A percentile compares a stretch with the other conserved stretches of the same genome.
These are phyloP conservation scores for Salix suchowensis DNA, from an alignment of 345 rosid species.

Conservation along the genomic window DNA sequence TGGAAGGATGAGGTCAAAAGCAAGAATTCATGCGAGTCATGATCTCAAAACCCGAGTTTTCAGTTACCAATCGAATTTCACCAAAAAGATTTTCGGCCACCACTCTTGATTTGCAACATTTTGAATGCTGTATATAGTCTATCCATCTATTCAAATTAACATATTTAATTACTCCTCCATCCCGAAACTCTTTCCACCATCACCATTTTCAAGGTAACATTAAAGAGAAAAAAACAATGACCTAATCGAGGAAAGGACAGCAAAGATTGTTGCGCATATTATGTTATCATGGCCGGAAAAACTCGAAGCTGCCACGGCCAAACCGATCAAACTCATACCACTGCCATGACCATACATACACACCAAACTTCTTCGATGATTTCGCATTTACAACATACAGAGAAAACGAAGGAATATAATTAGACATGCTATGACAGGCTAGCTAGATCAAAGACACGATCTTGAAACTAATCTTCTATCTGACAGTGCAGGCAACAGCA, in stretches of 20 bases:
- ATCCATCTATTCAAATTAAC: not conserved
- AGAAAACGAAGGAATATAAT: not conserved
- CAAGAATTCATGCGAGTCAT: too few relatives aligned
- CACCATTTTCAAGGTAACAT: not conserved
- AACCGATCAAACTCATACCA: not conserved
- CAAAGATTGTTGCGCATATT: not conserved
- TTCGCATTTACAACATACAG: not conserved
- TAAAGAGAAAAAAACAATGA: not conserved
- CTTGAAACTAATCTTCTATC: conserved; percentile 8
- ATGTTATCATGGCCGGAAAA: not conserved
- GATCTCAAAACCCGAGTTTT: not conserved
- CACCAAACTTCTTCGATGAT: not conserved
- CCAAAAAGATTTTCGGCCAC: not conserved
- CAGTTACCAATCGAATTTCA: not conserved
- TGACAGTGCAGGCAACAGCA: conserved; percentile 51
- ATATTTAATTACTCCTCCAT: not conserved
- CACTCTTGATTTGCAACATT: not conserved
- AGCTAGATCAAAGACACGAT: not conserved
- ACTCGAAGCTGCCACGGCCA: not conserved
- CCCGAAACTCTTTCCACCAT: not conserved
- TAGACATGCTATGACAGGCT: not conserved
- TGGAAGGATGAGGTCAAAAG: too few relatives aligned
- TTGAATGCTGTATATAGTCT: not conserved
- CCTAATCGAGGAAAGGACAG: not conserved
- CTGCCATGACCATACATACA: not conserved